These are phyloP conservation scores for Pyrus bretschneideri DNA, from an alignment of 306 rosid species.

Conservation along the genomic window DNA sequence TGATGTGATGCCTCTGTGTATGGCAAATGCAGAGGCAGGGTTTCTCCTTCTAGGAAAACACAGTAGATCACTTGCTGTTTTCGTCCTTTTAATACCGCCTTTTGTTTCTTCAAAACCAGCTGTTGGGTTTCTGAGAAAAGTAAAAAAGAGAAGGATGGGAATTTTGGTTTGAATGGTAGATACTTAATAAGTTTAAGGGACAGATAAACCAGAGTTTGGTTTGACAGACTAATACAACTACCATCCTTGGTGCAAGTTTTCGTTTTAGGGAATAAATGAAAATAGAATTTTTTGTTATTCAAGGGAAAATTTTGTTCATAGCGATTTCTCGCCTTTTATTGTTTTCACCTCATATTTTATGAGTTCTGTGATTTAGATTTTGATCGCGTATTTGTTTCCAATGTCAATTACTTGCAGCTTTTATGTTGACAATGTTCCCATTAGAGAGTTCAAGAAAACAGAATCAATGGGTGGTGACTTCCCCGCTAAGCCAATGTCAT, in stretches of 20 bases:
- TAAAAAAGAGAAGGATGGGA: neutral
- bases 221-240: neutral
- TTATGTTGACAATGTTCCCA: conserved; percentile 78
- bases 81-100: conserved; percentile 14
- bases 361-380: neutral
- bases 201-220: neutral
- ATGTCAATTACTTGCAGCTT: conserved; percentile 48
- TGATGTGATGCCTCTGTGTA: conserved; percentile 19
- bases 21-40: neutral
- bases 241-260: neutral
- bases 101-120: conserved; percentile 43
- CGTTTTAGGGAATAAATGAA: neutral
- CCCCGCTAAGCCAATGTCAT: conserved; percentile 89
- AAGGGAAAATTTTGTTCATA: neutral
- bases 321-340: neutral
- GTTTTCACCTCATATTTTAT: neutral
- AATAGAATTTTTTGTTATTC: neutral
- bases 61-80: neutral
- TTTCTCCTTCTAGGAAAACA: conserved; percentile 6
- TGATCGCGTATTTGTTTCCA: conserved; percentile 7
- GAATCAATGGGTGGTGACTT: conserved; percentile 83
- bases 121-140: neutral
- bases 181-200: neutral
- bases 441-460: conserved; percentile 71
- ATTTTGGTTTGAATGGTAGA: neutral